Conservation (phyloP, 2,329 filamentous ascomycete genomes). For the Fulvia fulva region DNA sequence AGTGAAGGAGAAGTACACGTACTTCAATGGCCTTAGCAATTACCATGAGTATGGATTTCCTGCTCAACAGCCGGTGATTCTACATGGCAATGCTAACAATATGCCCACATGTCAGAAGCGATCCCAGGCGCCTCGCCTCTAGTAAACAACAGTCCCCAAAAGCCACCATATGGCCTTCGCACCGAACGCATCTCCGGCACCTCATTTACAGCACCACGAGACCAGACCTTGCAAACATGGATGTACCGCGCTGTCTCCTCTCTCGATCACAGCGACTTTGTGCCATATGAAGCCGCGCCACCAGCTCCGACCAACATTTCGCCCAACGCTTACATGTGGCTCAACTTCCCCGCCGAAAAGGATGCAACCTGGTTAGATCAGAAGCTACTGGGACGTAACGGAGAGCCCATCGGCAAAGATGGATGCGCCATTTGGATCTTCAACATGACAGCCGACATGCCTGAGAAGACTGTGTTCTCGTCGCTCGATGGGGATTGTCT, state of each 20-base stretch:
- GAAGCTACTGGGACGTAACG: conserved; percentile 69
- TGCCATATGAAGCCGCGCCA: conserved; percentile 2
- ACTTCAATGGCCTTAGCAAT: conserved; percentile 71
- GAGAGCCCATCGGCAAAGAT: conserved; percentile 70
- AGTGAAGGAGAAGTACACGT: conserved; percentile 64
- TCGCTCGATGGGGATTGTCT: conserved; percentile 69
- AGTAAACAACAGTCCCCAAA: conserved; percentile 75
- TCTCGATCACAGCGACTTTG: conserved; percentile 10
- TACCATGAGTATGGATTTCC: conserved; percentile 57
- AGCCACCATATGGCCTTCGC: conserved; percentile 71
- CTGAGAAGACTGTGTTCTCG: conserved; percentile 67
- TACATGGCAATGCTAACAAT: background rate
- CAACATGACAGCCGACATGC: conserved; percentile 74
- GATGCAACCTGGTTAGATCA: conserved; percentile 58
- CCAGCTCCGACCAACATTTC: conserved; percentile 3
- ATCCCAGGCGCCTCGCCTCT: conserved; percentile 67
- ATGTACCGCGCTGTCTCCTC: conserved; percentile 49
- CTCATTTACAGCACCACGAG: conserved; percentile 53
- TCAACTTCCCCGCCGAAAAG: conserved; percentile 32
- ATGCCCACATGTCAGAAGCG: conserved; percentile 55
- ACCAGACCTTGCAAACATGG: conserved; percentile 54
- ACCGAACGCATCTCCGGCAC: conserved; percentile 62
- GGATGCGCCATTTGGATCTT: conserved; percentile 77
- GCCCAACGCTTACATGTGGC: conserved; percentile 20
- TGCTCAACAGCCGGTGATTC: too few species aligned